phyloP scores from a whole-genome alignment of 1,284 basidiomycete species.

The Ganoderma boninense region DNA sequence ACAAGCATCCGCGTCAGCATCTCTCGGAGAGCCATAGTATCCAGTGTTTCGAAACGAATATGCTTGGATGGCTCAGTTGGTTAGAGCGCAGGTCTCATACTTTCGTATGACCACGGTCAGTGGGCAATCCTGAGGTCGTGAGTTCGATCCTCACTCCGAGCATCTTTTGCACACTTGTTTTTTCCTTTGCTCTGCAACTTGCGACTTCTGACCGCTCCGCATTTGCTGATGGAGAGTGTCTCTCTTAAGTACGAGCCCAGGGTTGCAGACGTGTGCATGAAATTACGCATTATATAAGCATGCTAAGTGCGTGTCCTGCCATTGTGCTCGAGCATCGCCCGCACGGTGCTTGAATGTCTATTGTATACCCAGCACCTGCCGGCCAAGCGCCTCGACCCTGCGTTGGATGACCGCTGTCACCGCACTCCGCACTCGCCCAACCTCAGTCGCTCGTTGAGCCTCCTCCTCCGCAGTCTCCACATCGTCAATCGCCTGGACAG shows the following conservation, averaged over 20 bases:
- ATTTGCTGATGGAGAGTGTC: too few relatives aligned
- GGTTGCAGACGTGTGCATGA: too few relatives aligned
- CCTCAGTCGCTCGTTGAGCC: constrained; percentile 29
- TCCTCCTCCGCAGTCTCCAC: constrained; percentile 19
- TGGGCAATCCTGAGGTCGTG: constrained; percentile 16
- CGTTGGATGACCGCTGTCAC: constrained; percentile 67
- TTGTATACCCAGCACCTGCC: constrained; percentile 53
- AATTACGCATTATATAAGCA: too few relatives aligned
- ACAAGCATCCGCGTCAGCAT: too few relatives aligned
- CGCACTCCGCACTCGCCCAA: constrained; percentile 55
- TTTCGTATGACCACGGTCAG: not conserved
- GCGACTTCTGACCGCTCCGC: too few relatives aligned
- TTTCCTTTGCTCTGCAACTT: not conserved
- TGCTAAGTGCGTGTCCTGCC: too few relatives aligned
- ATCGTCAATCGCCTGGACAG: constrained; percentile 11
- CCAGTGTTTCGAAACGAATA: not conserved
- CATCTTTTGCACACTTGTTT: not conserved
- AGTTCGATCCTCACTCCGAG: constrained; percentile 18
- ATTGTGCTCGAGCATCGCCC: not conserved
- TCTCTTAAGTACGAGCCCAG: too few relatives aligned
- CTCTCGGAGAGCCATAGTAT: too few relatives aligned
- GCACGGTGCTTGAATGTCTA: not conserved
- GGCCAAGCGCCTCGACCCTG: constrained; percentile 68
- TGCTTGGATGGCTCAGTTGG: constrained; percentile 6
- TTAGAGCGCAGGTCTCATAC: constrained; percentile 7